Conservation (phyloP, 2,329 filamentous ascomycete species). For the Aureobasidium sp. region DNA sequence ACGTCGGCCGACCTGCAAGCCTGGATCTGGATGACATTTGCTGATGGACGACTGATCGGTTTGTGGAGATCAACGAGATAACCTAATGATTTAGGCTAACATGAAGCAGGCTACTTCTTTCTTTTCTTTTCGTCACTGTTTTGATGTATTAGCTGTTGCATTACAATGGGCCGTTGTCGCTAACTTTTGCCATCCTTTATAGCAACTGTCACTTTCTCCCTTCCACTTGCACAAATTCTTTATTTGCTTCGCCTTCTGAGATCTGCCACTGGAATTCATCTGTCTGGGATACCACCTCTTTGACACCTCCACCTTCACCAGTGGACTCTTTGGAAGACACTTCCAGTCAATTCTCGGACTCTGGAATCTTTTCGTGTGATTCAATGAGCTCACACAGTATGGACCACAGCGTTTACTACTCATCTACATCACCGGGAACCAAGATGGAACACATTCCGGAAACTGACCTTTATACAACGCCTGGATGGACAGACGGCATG, state of each 20-base stretch:
- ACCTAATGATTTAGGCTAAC: not conserved
- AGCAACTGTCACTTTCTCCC: slow-evolving; percentile 14
- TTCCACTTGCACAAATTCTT: slow-evolving; percentile 8
- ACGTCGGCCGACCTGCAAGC: not conserved
- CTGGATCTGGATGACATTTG: not conserved
- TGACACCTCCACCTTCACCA: slow-evolving; percentile 13
- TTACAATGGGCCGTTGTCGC: not conserved
- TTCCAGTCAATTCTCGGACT: slow-evolving; percentile 10
- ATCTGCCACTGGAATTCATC: slow-evolving; percentile 14
- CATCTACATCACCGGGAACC: slow-evolving; percentile 22
- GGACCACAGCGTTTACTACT: slow-evolving; percentile 31
- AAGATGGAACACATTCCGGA: slow-evolving; percentile 25
- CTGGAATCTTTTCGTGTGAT: slow-evolving; percentile 9
- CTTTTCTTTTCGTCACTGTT: not conserved
- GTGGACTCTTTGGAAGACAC: slow-evolving; percentile 6
- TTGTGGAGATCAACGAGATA: not conserved
- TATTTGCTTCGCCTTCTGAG: slow-evolving; percentile 13
- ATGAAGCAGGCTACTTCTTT: slow-evolving; percentile 7
- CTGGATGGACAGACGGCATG: slow-evolving; percentile 6
- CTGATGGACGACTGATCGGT: not conserved
- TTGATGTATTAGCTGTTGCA: not conserved
- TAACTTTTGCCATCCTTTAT: slow-evolving; percentile 4
- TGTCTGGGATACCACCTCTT: slow-evolving; percentile 9
- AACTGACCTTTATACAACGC: slow-evolving; percentile 21
- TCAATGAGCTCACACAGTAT: slow-evolving; percentile 31